Conservation (phyloP, 257 asterid species). For the Forsythia suspensa region DNA sequence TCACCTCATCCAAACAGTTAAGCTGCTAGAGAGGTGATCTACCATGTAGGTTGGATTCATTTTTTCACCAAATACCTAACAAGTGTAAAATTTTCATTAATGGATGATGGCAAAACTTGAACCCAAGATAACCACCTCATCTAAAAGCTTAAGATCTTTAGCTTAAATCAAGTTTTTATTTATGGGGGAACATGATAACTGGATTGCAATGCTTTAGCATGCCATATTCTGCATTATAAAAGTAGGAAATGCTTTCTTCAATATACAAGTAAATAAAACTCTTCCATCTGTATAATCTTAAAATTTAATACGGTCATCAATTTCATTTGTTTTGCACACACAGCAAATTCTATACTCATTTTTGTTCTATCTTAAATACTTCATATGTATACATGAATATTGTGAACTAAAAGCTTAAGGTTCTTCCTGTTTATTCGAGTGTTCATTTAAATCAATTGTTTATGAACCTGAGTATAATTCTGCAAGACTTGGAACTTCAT, state of each 20-base stretch:
- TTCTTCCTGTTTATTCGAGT: background rate
- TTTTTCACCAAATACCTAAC: background rate
- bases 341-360: background rate
- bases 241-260: background rate
- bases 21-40: background rate
- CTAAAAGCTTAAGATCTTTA: background rate
- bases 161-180: background rate
- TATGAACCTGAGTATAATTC: background rate
- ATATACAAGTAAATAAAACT: background rate
- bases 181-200: background rate
- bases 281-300: background rate
- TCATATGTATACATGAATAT: background rate
- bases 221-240: background rate
- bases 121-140: background rate
- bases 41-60: background rate
- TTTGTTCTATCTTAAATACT: too few species aligned
- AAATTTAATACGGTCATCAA: background rate
- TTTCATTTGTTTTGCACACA: background rate
- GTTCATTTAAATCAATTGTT: background rate
- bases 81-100: background rate
- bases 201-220: background rate
- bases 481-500: background rate
- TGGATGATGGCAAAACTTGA: background rate
- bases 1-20: background rate
- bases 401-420: background rate